Evolutionary conservation across 306 rosid species (phyloP).

Genomic region (Cucumis hystrix): DNA sequence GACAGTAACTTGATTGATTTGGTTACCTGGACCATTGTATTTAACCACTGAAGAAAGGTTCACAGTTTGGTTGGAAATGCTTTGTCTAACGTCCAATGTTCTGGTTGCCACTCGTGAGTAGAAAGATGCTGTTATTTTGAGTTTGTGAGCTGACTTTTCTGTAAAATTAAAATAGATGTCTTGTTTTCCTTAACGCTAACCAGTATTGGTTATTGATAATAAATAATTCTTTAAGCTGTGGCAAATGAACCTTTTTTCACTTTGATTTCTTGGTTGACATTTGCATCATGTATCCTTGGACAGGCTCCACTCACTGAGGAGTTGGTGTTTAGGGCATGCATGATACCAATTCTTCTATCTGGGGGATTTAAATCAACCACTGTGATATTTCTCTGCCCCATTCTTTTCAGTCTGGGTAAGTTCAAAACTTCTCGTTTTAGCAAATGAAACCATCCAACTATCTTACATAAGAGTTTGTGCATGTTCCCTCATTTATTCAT

Average conservation of each 20-base stretch:
- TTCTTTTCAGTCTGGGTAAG: constrained; percentile 92
- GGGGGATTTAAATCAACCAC: constrained; percentile 57
- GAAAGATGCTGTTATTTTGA: background rate
- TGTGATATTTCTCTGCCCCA: constrained; percentile 59
- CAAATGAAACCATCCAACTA: background rate
- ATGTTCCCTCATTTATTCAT: background rate
- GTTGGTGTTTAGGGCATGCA: constrained; percentile 92
- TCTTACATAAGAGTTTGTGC: background rate
- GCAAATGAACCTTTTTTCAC: background rate
- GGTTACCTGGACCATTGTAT: background rate
- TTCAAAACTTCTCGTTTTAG: constrained; percentile 7
- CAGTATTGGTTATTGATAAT: background rate
- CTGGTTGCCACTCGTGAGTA: background rate
- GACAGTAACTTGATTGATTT: background rate
- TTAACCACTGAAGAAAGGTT: background rate
- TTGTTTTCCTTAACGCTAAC: background rate
- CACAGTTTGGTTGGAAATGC: background rate
- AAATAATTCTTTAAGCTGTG: background rate
- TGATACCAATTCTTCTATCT: constrained; percentile 87
- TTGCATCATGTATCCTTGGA: constrained; percentile 10
- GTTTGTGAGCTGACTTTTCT: background rate
- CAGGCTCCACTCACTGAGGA: constrained; percentile 95
- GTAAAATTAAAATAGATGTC: background rate
- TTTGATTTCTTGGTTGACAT: background rate
- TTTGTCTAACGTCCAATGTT: background rate